Base-by-base conservation (phyloP, 225 moss, liverwort and hornwort species). In the Pleurozium schreberi region DNA sequence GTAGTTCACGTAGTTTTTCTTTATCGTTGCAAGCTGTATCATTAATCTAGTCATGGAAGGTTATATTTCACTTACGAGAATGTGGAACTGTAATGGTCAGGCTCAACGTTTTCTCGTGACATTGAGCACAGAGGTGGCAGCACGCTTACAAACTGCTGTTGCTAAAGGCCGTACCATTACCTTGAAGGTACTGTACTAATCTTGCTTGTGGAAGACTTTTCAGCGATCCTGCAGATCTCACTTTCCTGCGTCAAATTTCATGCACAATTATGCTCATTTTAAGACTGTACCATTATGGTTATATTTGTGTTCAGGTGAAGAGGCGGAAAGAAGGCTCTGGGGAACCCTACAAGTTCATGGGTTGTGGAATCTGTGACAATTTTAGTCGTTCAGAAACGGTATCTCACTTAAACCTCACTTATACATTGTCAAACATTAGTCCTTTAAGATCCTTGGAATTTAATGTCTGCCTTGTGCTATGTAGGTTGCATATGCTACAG, bases 301-400 rank as follows among this genome's bases (percentile, higher is more conserved):
- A 47, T 70, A 75, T 66, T 90, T 66, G 43, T 87, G 26, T 92
- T 82, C 82, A 99, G 99, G 95, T 99, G 86, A 99, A 99, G 94
- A 93, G 93, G 78, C 93, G 97, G 87, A 99, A 94, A 91, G 97
- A 96, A 88, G 97, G 96, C 74, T 60, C 91, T 84, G 97, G 97
- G 90, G 99, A 99, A 89, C 97, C 99, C 55, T 80, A 76, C 71
- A 99, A 99, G 92, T 99, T 94, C 85, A 96, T 99, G 96, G 99
- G 99, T 40, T 96, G 96, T 92, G 99, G 99, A 93, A 84, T 91
- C 87, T 99, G 99, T 93, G 97, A 99, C 88, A 99, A 94, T 90
- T 93, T 99, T 43, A 99, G 99, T 87, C 97, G 99, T 87, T 97
- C 96, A 77, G 97, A 96, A 91, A 95, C 96, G 91, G 99, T 99